phyloP scores from a whole-genome alignment of 1,284 basidiomycete species.

The Naganishia liquefaciens region DNA sequence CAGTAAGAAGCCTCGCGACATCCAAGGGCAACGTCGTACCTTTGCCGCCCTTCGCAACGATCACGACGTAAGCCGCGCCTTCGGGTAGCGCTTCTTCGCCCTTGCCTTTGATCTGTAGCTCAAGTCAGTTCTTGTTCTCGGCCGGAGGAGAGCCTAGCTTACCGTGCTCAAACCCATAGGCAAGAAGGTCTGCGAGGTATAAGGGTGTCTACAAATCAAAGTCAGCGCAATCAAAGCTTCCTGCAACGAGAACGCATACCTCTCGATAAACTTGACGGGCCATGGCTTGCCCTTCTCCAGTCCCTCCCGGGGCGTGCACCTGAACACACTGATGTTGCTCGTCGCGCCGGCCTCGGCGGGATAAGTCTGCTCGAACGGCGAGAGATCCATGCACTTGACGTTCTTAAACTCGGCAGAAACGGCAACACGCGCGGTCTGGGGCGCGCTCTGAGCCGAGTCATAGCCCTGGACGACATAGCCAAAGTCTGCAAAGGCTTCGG shows the following conservation, averaged over 20 bases:
- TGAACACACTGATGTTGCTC: slow-evolving; percentile 72
- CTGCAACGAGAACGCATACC: slow-evolving; percentile 29
- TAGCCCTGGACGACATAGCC: slow-evolving; percentile 78
- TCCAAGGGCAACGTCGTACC: slow-evolving; percentile 41
- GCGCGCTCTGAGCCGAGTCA: slow-evolving; percentile 29
- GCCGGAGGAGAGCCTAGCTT: slow-evolving; percentile 18
- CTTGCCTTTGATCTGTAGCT: slow-evolving; percentile 42
- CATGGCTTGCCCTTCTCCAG: slow-evolving; percentile 59
- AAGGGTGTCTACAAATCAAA: slow-evolving; percentile 41
- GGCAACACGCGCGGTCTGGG: slow-evolving; percentile 63
- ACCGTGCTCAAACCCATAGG: slow-evolving; percentile 71
- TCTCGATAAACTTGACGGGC: slow-evolving; percentile 53
- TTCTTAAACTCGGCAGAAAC: slow-evolving; percentile 76
- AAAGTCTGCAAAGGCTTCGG: slow-evolving; percentile 75
- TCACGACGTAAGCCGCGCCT: slow-evolving; percentile 59
- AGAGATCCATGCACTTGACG: slow-evolving; percentile 79
- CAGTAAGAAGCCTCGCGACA: neutral
- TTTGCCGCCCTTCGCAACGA: slow-evolving; percentile 73
- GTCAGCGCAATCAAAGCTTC: neutral
- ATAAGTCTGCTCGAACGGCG: slow-evolving; percentile 67
- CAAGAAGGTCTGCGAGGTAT: slow-evolving; percentile 75
- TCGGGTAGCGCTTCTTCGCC: slow-evolving; percentile 45
- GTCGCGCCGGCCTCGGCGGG: slow-evolving; percentile 57
- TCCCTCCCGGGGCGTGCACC: slow-evolving; percentile 61
- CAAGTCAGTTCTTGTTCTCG: neutral